Evolutionary conservation across 768 basidiomycete species (phyloP), one percentile per base, ranked within the genome.

Genomic region (Boletellus ananas): DNA sequence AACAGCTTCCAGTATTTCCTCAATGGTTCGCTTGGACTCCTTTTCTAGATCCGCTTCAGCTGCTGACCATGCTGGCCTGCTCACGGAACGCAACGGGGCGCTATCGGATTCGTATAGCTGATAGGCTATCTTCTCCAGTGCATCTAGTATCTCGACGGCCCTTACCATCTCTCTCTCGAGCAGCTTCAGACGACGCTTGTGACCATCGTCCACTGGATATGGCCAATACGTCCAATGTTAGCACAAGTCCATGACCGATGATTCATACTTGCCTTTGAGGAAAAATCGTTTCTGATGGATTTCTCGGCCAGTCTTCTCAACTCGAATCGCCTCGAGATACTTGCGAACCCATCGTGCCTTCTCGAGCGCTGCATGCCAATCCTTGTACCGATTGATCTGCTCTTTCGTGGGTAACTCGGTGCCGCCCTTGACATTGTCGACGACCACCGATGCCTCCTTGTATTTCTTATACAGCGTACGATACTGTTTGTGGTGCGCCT

Each of bases 281-380:
- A 69, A 68, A 52, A 70, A 72, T 3, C 68, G 58, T n/a, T 39
- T 54, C 7, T 57, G 53, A 33, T 72, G 71, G 21, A 71, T 58
- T 1, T 63, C 54, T 25, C 68, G 51, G 0, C 71, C 71, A 0
- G 54, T 49, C 40, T 58, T 60, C 43, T 72, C 71, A 0, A 61
- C 58, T 2, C 69, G 58, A 17, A 71, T 64, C 9, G 66, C 68
- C 38, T 68, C 63, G 10, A 70, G 49, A 44, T 71, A 72, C 31
- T 51, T 39, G 29, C 55, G 57, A 37, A 65, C 52, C 55, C 58
- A 54, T 7, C 55, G 56, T 2, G 51, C 54, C 29, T 66, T 62
- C 21, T 64, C 49, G 9, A 59, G 45, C 16, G 57, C 52, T 1
- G 25, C 35, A 1, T 43, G 34, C 47, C 58, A 51, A 40, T 61